These are phyloP conservation scores for Carex arenaria DNA, from an alignment of 202 grass and related monocot species.

Conservation along the genomic window DNA sequence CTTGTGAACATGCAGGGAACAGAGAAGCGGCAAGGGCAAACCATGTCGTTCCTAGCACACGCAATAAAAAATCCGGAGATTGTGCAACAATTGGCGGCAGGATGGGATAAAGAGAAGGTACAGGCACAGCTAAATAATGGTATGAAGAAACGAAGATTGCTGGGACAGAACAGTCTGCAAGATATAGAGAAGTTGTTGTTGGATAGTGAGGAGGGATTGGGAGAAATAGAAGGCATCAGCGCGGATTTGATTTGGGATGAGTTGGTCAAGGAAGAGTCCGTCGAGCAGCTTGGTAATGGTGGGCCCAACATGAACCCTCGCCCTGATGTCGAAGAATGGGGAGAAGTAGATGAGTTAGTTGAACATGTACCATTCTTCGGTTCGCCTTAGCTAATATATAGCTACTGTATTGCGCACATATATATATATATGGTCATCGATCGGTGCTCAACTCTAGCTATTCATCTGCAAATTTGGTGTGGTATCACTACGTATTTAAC, in stretches of 20 bases:
- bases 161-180: constrained; percentile 20
- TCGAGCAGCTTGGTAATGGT: background rate
- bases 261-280: constrained; percentile 31
- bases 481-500: too few relatives aligned
- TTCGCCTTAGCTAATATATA: constrained; percentile 5
- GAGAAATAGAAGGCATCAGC: background rate
- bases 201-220: background rate
- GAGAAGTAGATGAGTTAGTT: constrained; percentile 44
- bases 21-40: constrained; percentile 63
- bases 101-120: background rate
- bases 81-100: constrained; percentile 16
- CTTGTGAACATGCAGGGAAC: constrained; percentile 14
- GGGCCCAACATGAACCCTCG: constrained; percentile 28
- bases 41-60: constrained; percentile 49
- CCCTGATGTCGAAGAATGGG: constrained; percentile 34
- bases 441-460: background rate
- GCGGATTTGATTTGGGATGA: constrained; percentile 62
- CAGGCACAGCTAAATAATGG: background rate
- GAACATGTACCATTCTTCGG: constrained; percentile 33
- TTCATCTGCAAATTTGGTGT: background rate
- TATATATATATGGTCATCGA: background rate
- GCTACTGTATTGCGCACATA: background rate
- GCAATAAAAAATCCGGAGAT: constrained; percentile 45
- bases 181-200: constrained; percentile 40
- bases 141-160: constrained; percentile 41